These are phyloP conservation scores for Acrocalymma vagum DNA, from an alignment of 2,329 filamentous ascomycete genomes.

Conservation along the genomic window DNA sequence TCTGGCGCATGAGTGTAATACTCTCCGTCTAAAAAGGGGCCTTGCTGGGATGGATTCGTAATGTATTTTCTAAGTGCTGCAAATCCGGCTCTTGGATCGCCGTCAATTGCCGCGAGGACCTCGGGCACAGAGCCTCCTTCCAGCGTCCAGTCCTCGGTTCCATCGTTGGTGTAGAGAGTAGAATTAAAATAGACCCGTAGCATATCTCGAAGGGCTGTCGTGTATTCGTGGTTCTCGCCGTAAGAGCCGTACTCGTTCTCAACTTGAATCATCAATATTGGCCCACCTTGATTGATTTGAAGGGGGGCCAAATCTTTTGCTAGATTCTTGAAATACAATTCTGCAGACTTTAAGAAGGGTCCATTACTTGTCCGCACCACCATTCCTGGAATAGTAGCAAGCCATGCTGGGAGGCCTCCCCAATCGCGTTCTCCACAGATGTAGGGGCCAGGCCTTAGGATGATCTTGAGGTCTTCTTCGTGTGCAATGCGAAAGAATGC, in stretches of 20 bases:
- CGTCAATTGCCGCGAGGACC: slow-evolving; percentile 58
- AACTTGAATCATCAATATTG: slow-evolving; percentile 60
- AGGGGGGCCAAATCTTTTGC: slow-evolving; percentile 47
- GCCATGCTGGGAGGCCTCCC: slow-evolving; percentile 60
- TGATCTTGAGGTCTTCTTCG: slow-evolving; percentile 56
- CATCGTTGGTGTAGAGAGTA: slow-evolving; percentile 61
- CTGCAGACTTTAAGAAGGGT: slow-evolving; percentile 50
- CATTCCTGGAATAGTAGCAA: slow-evolving; percentile 52
- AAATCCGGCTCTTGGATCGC: slow-evolving; percentile 53
- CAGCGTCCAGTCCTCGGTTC: slow-evolving; percentile 54
- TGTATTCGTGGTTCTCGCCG: slow-evolving; percentile 57
- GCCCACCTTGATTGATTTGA: slow-evolving; percentile 54
- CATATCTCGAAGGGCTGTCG: slow-evolving; percentile 51
- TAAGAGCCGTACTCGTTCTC: slow-evolving; percentile 63
- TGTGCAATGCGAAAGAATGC: slow-evolving; percentile 58
- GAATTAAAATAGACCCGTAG: slow-evolving; percentile 54
- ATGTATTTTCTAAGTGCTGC: slow-evolving; percentile 54
- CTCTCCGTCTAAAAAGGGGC: slow-evolving; percentile 59
- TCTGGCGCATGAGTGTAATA: slow-evolving; percentile 59
- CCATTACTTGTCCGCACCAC: slow-evolving; percentile 52
- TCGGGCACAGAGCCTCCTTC: slow-evolving; percentile 54
- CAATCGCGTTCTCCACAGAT: slow-evolving; percentile 61
- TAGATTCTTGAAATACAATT: slow-evolving; percentile 50
- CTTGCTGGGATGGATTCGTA: slow-evolving; percentile 52
- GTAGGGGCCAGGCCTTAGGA: slow-evolving; percentile 59